Conservation (phyloP, 495 filamentous ascomycete species). For the Penicillium samsonianum region DNA sequence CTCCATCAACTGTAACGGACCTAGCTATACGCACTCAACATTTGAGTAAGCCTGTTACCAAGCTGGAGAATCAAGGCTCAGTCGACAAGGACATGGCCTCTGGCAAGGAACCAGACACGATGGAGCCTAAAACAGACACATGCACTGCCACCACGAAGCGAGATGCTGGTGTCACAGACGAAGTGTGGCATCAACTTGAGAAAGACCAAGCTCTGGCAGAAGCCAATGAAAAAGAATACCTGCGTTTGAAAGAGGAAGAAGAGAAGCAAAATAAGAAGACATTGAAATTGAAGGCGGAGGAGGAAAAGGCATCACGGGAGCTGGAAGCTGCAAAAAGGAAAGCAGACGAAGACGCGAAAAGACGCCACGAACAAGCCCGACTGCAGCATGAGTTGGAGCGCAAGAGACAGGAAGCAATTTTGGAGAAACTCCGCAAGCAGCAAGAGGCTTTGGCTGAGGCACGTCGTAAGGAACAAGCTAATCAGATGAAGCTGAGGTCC, state of each 20-base stretch:
- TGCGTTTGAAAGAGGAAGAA: constrained; percentile 1
- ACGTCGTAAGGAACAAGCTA: constrained; percentile 40
- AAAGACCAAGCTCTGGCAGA: constrained; percentile 42
- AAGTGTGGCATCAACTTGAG: constrained; percentile 61
- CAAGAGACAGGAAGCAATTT: constrained; percentile 32
- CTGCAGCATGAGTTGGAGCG: constrained; percentile 33
- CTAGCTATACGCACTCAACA: constrained; percentile 6
- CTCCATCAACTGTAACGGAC: background rate
- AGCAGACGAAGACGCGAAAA: constrained; percentile 27
- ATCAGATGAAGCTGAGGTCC: constrained; percentile 44
- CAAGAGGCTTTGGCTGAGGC: constrained; percentile 22
- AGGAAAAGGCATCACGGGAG: constrained; percentile 15
- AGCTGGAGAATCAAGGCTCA: background rate
- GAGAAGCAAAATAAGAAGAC: constrained; percentile 9
- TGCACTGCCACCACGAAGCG: constrained; percentile 27
- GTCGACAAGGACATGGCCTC: background rate
- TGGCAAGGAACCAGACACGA: background rate
- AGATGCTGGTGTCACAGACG: constrained; percentile 61
- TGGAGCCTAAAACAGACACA: background rate
- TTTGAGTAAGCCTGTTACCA: background rate
- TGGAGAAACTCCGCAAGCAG: constrained; percentile 29
- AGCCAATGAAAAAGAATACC: constrained; percentile 19
- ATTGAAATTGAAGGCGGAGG: constrained; percentile 14
- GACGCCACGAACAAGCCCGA: constrained; percentile 37
- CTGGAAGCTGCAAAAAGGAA: constrained; percentile 20